phyloP scores from a whole-genome alignment of 129 eudicot genomes.

The Gnaphalium uliginosum region DNA sequence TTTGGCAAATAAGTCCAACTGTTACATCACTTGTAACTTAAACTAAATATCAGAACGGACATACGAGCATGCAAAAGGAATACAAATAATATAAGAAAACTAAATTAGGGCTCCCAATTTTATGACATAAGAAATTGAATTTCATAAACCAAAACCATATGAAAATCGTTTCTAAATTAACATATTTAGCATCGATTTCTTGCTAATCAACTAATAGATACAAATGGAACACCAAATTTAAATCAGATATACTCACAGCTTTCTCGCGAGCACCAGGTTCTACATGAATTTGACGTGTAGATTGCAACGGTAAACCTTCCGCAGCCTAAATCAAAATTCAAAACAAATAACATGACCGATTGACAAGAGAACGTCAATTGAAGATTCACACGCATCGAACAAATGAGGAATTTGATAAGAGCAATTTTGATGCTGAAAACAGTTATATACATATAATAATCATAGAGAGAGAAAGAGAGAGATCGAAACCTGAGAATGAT shows the following conservation, averaged over 20 bases:
- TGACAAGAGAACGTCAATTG: background rate
- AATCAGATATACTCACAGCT: constrained; percentile 55
- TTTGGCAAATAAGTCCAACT: too few species aligned
- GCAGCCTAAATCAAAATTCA: constrained; percentile 31
- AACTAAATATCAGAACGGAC: too few species aligned
- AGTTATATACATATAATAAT: background rate
- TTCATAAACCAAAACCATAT: background rate
- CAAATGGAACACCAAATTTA: background rate
- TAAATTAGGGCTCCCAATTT: constrained; percentile 27
- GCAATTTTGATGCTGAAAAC: background rate
- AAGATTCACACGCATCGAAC: background rate
- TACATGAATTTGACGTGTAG: constrained; percentile 64
- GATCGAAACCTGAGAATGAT: constrained; percentile 39
- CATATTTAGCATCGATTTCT: background rate
- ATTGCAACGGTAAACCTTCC: constrained; percentile 41
- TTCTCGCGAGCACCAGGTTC: constrained; percentile 93
- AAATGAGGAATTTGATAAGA: background rate
- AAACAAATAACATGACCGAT: background rate
- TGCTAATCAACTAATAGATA: constrained; percentile 4
- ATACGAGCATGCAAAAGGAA: too few species aligned
- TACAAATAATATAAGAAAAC: background rate
- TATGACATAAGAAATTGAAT: constrained; percentile 6
- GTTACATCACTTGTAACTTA: too few species aligned
- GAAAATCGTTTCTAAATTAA: background rate
- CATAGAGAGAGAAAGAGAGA: constrained; percentile 22